Evolutionary conservation across 768 basidiomycete genomes (phyloP), one percentile per base, ranked within the genome.

Genomic region (Hygrophorus pudorinus): DNA sequence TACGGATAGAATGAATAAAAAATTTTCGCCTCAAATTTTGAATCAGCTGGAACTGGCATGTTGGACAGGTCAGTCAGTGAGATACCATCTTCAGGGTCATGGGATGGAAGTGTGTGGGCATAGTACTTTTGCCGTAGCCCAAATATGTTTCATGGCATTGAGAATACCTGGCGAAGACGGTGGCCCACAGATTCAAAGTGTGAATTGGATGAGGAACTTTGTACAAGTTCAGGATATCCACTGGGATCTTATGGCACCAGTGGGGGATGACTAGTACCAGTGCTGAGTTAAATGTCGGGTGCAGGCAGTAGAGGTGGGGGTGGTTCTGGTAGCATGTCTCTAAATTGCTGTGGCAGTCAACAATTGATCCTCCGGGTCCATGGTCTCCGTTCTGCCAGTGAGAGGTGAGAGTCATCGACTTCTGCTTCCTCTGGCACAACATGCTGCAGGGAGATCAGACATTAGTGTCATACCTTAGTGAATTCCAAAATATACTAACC

Each of bases 91-190:
- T n/a, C n/a, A n/a, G n/a, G n/a, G n/a, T n/a, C n/a, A n/a, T n/a
- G n/a, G n/a, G n/a, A n/a, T n/a, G 14, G 54, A 53, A 38, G 53
- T 51, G 44, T 49, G 47, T 3, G 48, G 50, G 40, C 47, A 20
- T 42, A 51, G 59, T 45, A 54, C 47, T 40, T 24, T 31, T 44
- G 56, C 53, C 48, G 52, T 53, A 30, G 39, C 38, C 30, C 53
- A 37, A 38, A 56, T 40, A 21, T 51, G 46, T 38, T 48, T 3
- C 8, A 38, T 41, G 10, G 57, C n/a, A n/a, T n/a, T n/a, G n/a
- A n/a, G n/a, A n/a, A n/a, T n/a, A n/a, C n/a, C n/a, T n/a, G n/a
- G n/a, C n/a, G n/a, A n/a, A n/a, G n/a, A n/a, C n/a, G n/a, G n/a
- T n/a, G n/a, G n/a, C n/a, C n/a, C n/a, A n/a, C n/a, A n/a, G n/a